phyloP scores from a whole-genome alignment of 78 protist genomes.

The Acrasis kona region DNA sequence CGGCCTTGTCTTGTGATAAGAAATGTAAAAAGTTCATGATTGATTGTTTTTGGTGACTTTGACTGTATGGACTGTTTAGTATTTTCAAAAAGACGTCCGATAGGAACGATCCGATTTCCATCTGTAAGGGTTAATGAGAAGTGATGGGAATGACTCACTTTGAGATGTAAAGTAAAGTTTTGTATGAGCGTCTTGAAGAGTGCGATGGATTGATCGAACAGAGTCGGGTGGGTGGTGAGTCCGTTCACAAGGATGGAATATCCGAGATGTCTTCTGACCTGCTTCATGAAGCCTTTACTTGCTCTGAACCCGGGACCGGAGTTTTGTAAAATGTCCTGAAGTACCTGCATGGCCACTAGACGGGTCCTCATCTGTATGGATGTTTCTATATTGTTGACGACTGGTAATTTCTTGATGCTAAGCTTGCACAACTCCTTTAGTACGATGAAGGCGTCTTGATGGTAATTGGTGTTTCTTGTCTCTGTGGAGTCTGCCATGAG shows the following conservation, averaged over 20 bases:
- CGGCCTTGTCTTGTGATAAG: constrained; percentile 58
- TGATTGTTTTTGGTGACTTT: constrained; percentile 76
- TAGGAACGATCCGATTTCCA: constrained; percentile 80
- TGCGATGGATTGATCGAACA: constrained; percentile 48
- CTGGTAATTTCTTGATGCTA: constrained; percentile 36
- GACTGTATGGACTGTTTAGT: constrained; percentile 46
- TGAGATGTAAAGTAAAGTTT: constrained; percentile 60
- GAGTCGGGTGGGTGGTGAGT: constrained; percentile 16
- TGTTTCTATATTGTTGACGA: too few relatives aligned
- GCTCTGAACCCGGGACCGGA: constrained; percentile 38
- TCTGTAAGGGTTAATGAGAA: too few relatives aligned
- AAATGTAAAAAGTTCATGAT: constrained; percentile 52
- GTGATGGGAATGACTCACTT: too few relatives aligned
- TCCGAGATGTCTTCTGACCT: constrained; percentile 28
- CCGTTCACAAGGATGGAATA: constrained; percentile 33
- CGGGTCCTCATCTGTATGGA: constrained; percentile 17
- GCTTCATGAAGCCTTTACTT: constrained; percentile 29
- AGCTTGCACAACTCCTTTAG: constrained; percentile 52
- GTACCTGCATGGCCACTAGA: constrained; percentile 46
- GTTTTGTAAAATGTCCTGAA: constrained; percentile 35
- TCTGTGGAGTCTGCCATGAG: too few relatives aligned
- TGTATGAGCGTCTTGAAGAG: constrained; percentile 46
- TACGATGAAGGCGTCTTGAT: constrained; percentile 48
- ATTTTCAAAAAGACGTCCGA: constrained; percentile 57
- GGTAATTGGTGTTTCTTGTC: too few relatives aligned